These are phyloP conservation scores for Pythium aristosporum DNA, from an alignment of 352 stramenopile species.

Conservation along the genomic window DNA sequence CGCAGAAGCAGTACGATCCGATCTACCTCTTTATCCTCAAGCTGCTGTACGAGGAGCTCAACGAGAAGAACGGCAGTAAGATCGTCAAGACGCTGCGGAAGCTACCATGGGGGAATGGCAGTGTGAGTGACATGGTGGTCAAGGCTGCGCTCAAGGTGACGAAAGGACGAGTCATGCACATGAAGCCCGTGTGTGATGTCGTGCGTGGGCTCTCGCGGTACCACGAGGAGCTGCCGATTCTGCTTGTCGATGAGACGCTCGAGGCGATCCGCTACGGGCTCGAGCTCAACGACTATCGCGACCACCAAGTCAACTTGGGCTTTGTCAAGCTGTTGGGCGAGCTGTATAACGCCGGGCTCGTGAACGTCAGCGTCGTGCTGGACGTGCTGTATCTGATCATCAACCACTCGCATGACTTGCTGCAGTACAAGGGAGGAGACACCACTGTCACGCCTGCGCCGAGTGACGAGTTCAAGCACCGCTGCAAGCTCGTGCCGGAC, in stretches of 20 bases:
- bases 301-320: slow-evolving; percentile 93
- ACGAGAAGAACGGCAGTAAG: slow-evolving; percentile 80
- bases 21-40: slow-evolving; percentile 91
- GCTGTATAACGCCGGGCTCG: slow-evolving; percentile 90
- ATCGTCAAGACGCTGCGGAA: slow-evolving; percentile 94
- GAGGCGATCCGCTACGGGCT: slow-evolving; percentile 92
- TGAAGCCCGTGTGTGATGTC: slow-evolving; percentile 87
- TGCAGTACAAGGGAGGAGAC: slow-evolving; percentile 44
- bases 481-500: slow-evolving; percentile 68
- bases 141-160: slow-evolving; percentile 93
- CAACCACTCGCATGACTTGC: slow-evolving; percentile 94
- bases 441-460: slow-evolving; percentile 30
- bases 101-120: slow-evolving; percentile 86
- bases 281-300: slow-evolving; percentile 87
- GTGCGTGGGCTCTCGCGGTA: slow-evolving; percentile 82
- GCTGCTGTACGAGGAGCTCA: slow-evolving; percentile 85
- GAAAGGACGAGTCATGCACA: slow-evolving; percentile 86
- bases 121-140: slow-evolving; percentile 58
- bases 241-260: slow-evolving; percentile 92
- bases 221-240: slow-evolving; percentile 89
- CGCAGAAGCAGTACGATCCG: slow-evolving; percentile 86
- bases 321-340: slow-evolving; percentile 93
- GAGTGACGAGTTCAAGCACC: slow-evolving; percentile 59
- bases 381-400: slow-evolving; percentile 94
- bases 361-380: slow-evolving; percentile 91